Evolutionary conservation across 768 basidiomycete species (phyloP).

Genomic region (Tremella yokohamensis): DNA sequence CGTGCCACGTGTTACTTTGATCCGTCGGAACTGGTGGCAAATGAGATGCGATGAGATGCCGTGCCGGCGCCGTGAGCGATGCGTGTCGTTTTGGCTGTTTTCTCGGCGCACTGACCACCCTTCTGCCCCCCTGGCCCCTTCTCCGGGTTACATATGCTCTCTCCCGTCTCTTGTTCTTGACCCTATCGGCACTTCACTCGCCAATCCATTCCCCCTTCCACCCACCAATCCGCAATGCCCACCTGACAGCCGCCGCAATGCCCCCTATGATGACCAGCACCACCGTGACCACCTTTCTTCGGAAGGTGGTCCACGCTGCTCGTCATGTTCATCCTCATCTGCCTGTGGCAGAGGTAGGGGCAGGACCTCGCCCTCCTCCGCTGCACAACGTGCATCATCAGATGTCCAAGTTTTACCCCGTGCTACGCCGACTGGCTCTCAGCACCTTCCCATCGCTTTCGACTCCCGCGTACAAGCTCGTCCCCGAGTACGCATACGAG

Average conservation of each 20-base stretch:
- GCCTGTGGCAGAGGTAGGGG: not conserved
- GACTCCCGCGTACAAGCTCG: slow-evolving; percentile 7
- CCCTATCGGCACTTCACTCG: too few species aligned
- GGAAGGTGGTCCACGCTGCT: slow-evolving; percentile 23
- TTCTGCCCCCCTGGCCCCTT: too few species aligned
- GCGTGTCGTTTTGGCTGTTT: slow-evolving; percentile 4
- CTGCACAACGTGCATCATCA: slow-evolving; percentile 2
- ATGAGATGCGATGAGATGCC: too few species aligned
- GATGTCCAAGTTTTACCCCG: not conserved
- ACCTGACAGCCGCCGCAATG: slow-evolving; percentile 16
- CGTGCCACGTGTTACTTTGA: too few species aligned
- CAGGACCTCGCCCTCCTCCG: not conserved
- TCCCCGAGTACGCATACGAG: slow-evolving; percentile 6
- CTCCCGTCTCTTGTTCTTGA: too few species aligned
- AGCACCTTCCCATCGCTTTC: slow-evolving; percentile 24
- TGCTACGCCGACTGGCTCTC: slow-evolving; percentile 2
- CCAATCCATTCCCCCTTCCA: too few species aligned
- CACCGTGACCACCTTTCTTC: slow-evolving; percentile 24
- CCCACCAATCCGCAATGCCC: too few species aligned
- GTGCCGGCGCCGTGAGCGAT: not conserved
- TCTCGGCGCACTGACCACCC: slow-evolving; percentile 4
- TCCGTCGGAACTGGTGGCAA: too few species aligned
- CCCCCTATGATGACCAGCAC: slow-evolving; percentile 35
- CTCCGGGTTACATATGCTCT: too few species aligned
- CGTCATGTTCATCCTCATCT: slow-evolving; percentile 22